Conservation (phyloP, 2,329 filamentous ascomycete genomes). For the Pseudogymnoascus sp. region DNA sequence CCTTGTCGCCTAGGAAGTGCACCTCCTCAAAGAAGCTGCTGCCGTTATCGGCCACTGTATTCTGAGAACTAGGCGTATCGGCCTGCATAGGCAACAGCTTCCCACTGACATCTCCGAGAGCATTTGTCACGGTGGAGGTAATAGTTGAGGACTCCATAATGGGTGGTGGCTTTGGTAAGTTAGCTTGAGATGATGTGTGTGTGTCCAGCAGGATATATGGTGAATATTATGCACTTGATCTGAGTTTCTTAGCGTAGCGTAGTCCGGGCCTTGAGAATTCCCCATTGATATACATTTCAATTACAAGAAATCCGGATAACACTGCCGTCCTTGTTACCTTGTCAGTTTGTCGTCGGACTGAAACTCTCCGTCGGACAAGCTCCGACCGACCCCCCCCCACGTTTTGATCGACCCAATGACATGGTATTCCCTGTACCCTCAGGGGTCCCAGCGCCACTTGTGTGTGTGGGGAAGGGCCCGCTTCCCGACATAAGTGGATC, state of each 20-base stretch:
- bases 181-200: neutral
- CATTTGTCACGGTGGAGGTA: neutral
- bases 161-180: neutral
- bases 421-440: neutral
- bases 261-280: neutral
- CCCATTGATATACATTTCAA: neutral
- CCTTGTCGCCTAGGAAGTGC: constrained; percentile 14
- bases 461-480: neutral
- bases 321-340: neutral
- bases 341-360: neutral
- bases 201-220: neutral
- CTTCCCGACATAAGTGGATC: neutral
- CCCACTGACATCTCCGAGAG: neutral
- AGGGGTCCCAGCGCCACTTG: neutral
- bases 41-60: neutral
- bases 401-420: neutral
- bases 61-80: neutral
- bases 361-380: neutral
- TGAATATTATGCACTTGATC: neutral
- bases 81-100: neutral
- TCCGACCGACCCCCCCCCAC: neutral
- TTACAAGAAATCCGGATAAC: neutral
- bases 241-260: neutral
- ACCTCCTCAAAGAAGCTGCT: constrained; percentile 13
- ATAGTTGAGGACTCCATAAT: neutral